Evolutionary conservation across 2,329 filamentous ascomycete genomes (phyloP), one percentile per base, ranked within the genome.

Genomic region (Sporothrix pseudoabietina): DNA sequence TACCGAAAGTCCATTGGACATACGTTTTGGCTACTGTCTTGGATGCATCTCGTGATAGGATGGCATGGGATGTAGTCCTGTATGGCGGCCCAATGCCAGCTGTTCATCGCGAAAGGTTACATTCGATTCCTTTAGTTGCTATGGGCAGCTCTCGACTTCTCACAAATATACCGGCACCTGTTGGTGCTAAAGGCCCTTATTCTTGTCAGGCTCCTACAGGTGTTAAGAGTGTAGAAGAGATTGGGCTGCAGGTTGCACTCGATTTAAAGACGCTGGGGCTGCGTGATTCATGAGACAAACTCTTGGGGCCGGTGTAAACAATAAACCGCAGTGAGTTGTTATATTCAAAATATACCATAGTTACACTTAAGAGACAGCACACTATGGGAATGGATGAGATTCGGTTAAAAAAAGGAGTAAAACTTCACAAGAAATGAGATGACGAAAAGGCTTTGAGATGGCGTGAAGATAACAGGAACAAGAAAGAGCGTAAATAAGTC

Each of bases 161-260:
- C 47, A 9, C 6, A 19, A 5, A 3, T 6, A 4, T 5, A 26
- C 30, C 6, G 35, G 57, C 26, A 41, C 9, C 14, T 19, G 4
- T 22, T 22, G 3, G 41, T 16, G 8, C 39, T 47, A 30, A 39
- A 10, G 61, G 19, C n/a, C 61, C n/a, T 44, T n/a, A 4, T 39
- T 55, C 12, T 32, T 26, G 72, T 71, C 68, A n/a, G 72, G 72
- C 68, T 61, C 22, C 72, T 16, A 68, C 16, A 35, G 4, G 19
- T 10, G 35, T 14, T 14, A 12, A 14, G 7, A 19, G 22, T 49
- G 76, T 75, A 10, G 73, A 49, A n/a, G 73, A 71, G 74, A 76
- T 78, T 78, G 77, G 78, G 78, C 78, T 71, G 69, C 59, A 61
- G 39, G 61, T 41, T 65, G 70, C 57, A 65, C 55, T 52, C 30